Base-by-base conservation (phyloP, 169 alveolate genomes). In the Babesia bigemina region DNA sequence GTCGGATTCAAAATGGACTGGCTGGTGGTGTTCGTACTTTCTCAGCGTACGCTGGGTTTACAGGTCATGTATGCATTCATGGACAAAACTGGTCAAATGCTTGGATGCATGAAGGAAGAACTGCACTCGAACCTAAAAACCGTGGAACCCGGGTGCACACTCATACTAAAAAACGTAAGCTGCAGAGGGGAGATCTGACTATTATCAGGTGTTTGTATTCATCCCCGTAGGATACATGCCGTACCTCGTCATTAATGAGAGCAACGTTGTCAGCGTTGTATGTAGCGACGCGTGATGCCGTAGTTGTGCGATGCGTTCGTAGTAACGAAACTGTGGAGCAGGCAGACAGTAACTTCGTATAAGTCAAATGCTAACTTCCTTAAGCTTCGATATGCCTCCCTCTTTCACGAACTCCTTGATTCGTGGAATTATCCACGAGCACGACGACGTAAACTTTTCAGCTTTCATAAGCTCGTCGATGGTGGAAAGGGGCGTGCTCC, bases 51-150 rank as follows among this genome's bases (percentile, higher is more conserved):
- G 17, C 12, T 65, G 53, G 76, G 63, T 7, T 50, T 70, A 22
- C 39, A 75, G 29, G 52, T 75, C 24, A 61, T 75, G 53, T 28
- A 21, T 19, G 75, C 63, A 29, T 33, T 75, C 28, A 75, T 47
- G 79, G 85, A 75, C 76, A 53, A 75, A 48, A 21, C 77, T 22
- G 85, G 75, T 19, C 70, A 75, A 57, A 75, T 75, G 45, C 70
- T 63, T 21, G 85, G 85, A 19, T 58, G 56, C 59, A 33, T 75
- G 60, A 75, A 45, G 12, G 85, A 75, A 29, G 85, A 48, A 57
- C 62, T 75, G 39, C 66, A 53, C 26, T n/a, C 45, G 4, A 57
- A 75, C 10, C 53, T 39, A 8, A 75, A 75, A 33, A 50, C 52
- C 26, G 11, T 75, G 33, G 56, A 21, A 29, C 76, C 85, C 11